Evolutionary conservation across 2,329 filamentous ascomycete genomes (phyloP), one percentile per base, ranked within the genome.

Genomic region (Parastagonospora avenae): DNA sequence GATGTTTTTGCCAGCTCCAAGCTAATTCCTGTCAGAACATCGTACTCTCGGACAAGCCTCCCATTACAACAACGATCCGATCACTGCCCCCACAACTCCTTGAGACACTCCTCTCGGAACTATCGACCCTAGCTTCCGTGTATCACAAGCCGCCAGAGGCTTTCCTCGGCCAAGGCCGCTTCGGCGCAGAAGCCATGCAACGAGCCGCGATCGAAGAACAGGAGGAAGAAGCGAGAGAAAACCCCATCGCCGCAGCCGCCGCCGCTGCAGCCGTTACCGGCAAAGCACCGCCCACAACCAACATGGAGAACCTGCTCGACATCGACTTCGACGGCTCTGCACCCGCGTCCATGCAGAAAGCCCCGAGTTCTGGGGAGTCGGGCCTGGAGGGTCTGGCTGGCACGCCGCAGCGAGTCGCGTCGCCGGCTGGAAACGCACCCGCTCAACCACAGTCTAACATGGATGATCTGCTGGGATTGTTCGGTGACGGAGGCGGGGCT

Each of bases 81-180:
- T 93, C 90, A 50, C 82, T 97, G 28, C 92, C 94, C 1, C 84
- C 89, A 4, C 81, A 87, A 30, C 82, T 99, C 6, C 83, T 99
- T 37, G 93, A 99, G 55, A 88, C 92, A 73, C 85, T 99, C n/a
- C 85, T 99, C 8, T 82, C 83, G 8, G 93, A 99, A 74, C 85
- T 99, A 29, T 97, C 93, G 10, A 97, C 94, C 8, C 84, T 99
- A 28, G 92, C 94, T 7, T 97, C 93, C 1, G 94, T 99, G 16
- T 99, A 99, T 77, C 94, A 99, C 84, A 97, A 96, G 78, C 92
- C 92, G 8, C 92, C 94, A 38, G 91, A 96, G 82, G 92, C 93
- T n/a, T 99, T 99, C 75, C 88, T 99, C 50, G 94, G 94, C 62
- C 92, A 96, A 76, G 94, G 94, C 36, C 87, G 93, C 38, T 97